A percentile compares a stretch with the other conserved stretches of the same genome.
Evolutionary conservation across 2,329 filamentous ascomycete species (phyloP).

Genomic region (Alternaria postmessia): DNA sequence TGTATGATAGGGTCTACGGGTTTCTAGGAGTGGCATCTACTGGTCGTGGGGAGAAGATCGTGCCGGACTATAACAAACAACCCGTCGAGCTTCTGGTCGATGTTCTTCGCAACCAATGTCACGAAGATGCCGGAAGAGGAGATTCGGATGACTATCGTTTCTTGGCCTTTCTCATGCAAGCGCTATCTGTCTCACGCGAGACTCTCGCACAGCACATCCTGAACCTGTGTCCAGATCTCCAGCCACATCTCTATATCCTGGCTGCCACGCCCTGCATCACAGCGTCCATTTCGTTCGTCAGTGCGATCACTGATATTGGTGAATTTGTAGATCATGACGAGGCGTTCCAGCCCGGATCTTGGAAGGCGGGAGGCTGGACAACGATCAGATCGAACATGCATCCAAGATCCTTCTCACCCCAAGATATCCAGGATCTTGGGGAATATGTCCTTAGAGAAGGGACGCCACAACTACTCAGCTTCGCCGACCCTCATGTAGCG

Average conservation of each 20-base stretch:
- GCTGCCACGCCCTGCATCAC: slow-evolving; percentile 13
- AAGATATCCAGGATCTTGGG: slow-evolving; percentile 16
- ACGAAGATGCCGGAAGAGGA: neutral
- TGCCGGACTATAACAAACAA: slow-evolving; percentile 21
- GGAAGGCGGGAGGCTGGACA: slow-evolving; percentile 9
- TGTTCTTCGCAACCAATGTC: slow-evolving; percentile 22
- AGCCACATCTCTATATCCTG: slow-evolving; percentile 19
- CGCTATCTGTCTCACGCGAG: slow-evolving; percentile 16
- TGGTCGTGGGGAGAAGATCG: slow-evolving; percentile 14
- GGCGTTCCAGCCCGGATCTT: slow-evolving; percentile 11
- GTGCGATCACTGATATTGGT: slow-evolving; percentile 15
- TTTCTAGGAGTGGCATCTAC: slow-evolving; percentile 22
- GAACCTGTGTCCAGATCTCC: slow-evolving; percentile 2
- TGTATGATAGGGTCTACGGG: slow-evolving; percentile 22
- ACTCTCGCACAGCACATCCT: slow-evolving; percentile 18
- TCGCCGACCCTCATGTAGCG: slow-evolving; percentile 14
- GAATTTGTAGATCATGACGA: slow-evolving; percentile 16
- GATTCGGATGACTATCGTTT: slow-evolving; percentile 20
- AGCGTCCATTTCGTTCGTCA: slow-evolving; percentile 15
- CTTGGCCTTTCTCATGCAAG: slow-evolving; percentile 16
- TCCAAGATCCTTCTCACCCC: slow-evolving; percentile 6
- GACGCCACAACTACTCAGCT: slow-evolving; percentile 2
- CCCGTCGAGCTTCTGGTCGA: slow-evolving; percentile 22
- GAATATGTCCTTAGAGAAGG: neutral
- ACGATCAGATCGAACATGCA: slow-evolving; percentile 17